Conservation (phyloP, 2,329 filamentous ascomycete species). For the Cladosporium sp. region DNA sequence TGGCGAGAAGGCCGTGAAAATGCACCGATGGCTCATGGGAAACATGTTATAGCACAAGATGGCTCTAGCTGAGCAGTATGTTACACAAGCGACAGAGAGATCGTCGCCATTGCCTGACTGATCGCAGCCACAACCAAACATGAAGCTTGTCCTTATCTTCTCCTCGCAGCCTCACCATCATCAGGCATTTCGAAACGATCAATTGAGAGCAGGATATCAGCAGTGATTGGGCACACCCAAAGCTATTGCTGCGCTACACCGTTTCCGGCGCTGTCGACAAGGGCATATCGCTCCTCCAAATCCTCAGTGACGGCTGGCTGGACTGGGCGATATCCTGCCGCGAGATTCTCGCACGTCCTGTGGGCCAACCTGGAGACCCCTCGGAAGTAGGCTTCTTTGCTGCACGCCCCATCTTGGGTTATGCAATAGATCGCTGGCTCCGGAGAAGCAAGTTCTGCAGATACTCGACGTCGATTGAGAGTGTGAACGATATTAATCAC, state of each 20-base stretch:
- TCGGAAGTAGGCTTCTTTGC: conserved; percentile 13
- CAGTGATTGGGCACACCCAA: background rate
- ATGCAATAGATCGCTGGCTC: conserved; percentile 6
- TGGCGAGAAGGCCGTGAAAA: background rate
- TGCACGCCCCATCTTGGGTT: conserved; percentile 4
- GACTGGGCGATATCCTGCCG: conserved; percentile 19
- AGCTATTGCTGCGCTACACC: conserved; percentile 4
- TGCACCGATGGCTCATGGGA: background rate
- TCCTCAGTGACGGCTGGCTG: conserved; percentile 2
- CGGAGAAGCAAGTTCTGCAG: conserved; percentile 18
- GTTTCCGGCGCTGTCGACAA: background rate
- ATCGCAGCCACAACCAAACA: conserved; percentile 3
- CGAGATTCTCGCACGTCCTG: background rate
- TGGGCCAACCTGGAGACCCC: conserved; percentile 19
- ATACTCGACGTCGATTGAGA: conserved; percentile 6
- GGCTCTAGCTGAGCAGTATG: background rate
- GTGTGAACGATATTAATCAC: conserved; percentile 7
- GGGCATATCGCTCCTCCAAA: conserved; percentile 14
- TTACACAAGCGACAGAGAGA: background rate
- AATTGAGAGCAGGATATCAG: background rate
- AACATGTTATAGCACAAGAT: background rate
- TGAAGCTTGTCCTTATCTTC: conserved; percentile 1
- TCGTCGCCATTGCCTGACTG: background rate
- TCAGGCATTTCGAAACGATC: background rate
- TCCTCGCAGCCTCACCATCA: background rate